Conservation (phyloP, 208 protist genomes). For the Leishmania martiniquensis region DNA sequence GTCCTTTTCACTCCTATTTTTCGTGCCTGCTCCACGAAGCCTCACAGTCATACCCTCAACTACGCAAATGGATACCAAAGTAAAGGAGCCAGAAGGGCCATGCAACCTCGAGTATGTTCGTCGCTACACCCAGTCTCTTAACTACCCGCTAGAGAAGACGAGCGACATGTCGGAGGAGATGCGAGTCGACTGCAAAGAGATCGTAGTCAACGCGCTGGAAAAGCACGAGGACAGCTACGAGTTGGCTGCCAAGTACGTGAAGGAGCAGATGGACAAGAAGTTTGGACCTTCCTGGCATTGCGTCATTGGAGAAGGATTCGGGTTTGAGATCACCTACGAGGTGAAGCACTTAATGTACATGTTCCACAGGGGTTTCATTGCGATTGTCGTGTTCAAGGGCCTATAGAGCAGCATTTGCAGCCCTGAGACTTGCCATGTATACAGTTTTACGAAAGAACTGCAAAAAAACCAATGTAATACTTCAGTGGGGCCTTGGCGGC, state of each 20-base stretch:
- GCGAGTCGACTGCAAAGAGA: slow-evolving; percentile 92
- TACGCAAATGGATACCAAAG: slow-evolving; percentile 63
- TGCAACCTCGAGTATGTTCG: slow-evolving; percentile 85
- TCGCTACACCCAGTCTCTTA: slow-evolving; percentile 74
- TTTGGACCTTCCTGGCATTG: slow-evolving; percentile 94
- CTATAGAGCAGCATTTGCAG: slow-evolving; percentile 43
- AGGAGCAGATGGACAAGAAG: slow-evolving; percentile 97
- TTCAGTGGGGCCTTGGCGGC: not conserved
- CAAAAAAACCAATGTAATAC: not conserved
- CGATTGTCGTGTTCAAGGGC: slow-evolving; percentile 95
- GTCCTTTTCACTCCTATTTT: not conserved
- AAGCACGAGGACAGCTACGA: slow-evolving; percentile 94
- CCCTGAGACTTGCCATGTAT: slow-evolving; percentile 17
- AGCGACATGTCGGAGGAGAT: slow-evolving; percentile 97
- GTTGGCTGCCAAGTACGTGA: slow-evolving; percentile 92
- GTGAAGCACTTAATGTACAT: slow-evolving; percentile 96
- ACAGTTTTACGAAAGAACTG: slow-evolving; percentile 2
- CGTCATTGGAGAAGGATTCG: slow-evolving; percentile 95
- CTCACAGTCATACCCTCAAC: not conserved
- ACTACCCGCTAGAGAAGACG: slow-evolving; percentile 90
- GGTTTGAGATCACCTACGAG: slow-evolving; percentile 94
- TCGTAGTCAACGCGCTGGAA: slow-evolving; percentile 94
- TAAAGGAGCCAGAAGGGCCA: slow-evolving; percentile 72
- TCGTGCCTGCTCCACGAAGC: not conserved
- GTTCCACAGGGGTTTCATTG: slow-evolving; percentile 93